phyloP scores from a whole-genome alignment of 192 early-diverging fungal genomes.

The Coemansia aciculifera region DNA sequence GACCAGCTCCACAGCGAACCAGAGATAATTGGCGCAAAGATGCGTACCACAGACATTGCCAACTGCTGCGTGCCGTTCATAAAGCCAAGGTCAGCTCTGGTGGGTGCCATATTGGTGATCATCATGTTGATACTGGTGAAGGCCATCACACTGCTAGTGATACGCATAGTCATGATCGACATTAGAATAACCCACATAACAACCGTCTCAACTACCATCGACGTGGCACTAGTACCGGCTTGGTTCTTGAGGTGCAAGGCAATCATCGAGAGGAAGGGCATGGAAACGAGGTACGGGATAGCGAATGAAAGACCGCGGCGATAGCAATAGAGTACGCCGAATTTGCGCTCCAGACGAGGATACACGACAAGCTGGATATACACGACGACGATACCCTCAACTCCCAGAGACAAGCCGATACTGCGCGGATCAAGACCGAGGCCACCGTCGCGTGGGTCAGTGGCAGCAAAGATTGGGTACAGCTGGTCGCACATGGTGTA shows the following conservation, averaged over 20 bases:
- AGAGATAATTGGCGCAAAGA: conserved; percentile 30
- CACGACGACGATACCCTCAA: conserved; percentile 42
- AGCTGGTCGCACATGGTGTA: conserved; percentile 32
- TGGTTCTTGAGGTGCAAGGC: conserved; percentile 2
- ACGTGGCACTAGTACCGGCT: background rate
- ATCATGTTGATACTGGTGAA: conserved; percentile 41
- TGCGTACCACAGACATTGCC: conserved; percentile 11
- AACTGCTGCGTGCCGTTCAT: conserved; percentile 46
- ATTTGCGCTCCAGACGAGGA: conserved; percentile 39
- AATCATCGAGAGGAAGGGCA: conserved; percentile 13
- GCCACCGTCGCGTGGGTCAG: conserved; percentile 44
- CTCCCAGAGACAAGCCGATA: conserved; percentile 55
- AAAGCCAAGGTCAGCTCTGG: conserved; percentile 29
- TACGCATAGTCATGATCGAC: conserved; percentile 15
- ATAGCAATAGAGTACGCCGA: conserved; percentile 51
- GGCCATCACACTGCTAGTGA: conserved; percentile 21
- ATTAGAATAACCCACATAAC: conserved; percentile 34
- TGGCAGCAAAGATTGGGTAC: conserved; percentile 50
- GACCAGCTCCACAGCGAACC: conserved; percentile 43
- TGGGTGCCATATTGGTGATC: conserved; percentile 39
- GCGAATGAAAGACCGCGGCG: conserved; percentile 22
- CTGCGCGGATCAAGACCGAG: conserved; percentile 51
- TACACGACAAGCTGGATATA: conserved; percentile 56
- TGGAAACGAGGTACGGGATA: conserved; percentile 11
- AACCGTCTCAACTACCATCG: background rate